Base-by-base conservation (phyloP, 2,329 filamentous ascomycete species). In the Stachybotrys chlorohalonatus region DNA sequence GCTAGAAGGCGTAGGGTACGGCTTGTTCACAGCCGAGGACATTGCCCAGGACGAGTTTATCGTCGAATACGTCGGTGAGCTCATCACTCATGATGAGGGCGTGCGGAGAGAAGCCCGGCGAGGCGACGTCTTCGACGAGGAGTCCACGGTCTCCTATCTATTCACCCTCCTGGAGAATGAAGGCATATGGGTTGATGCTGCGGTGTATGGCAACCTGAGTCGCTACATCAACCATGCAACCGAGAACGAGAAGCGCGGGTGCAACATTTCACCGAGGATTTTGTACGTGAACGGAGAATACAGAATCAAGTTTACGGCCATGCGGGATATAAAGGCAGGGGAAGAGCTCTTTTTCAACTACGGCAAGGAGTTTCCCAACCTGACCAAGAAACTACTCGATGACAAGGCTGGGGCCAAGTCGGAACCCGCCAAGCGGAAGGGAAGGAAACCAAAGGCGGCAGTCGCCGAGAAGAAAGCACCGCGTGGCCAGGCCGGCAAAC, bases 271-370 rank as follows among this genome's bases (percentile, higher is more conserved):
- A 15, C 81, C 87, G 1, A 80, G 81, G 55, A 85, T 90, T 53
- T 69, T 87, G 15, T 82, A 89, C 52, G 89, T 90, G 55, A 89
- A 90, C 62, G 85, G 86, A 30, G 85, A 89, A 57, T 86, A 86
- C 61, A 82, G 90, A 13, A 90, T 94, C 65, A 87, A 84, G 49
- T 87, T 94, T 62, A 84, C 81, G 50, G 87, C 89, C 0, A 74
- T 79, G 54, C 75, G 81, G 2, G 78, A 86, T 47, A 87, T 94
- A 63, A 76, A 79, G 56, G 76, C 80, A 4, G 89, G 89, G 30
- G 85, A 90, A 57, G 89, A 94, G 68, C 72, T 95, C 1, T 87
- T 90, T 65, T 95, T 93, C 68, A 82, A 93, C 64, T 94, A 95
- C 62, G 87, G 87, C 47, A 80, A 85, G 63, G 81, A 84, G 57